Evolutionary conservation across 2,329 filamentous ascomycete species (phyloP).

Genomic region (Shiraia bambusicola): DNA sequence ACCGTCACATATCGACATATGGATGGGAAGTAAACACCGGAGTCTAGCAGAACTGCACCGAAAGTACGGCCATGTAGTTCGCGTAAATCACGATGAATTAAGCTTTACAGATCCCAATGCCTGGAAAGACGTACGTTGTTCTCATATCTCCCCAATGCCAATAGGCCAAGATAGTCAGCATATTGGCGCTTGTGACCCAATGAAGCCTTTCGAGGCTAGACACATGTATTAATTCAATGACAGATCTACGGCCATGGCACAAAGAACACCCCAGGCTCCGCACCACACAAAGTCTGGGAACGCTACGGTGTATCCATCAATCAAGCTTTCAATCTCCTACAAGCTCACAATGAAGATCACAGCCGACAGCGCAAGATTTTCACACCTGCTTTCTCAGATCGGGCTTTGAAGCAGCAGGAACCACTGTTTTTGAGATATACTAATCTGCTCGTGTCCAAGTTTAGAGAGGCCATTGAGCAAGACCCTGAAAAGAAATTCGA

Average conservation of each 20-base stretch:
- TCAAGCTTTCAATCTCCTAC: constrained; percentile 33
- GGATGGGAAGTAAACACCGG: constrained; percentile 24
- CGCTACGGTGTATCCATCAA: constrained; percentile 25
- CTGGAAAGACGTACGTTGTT: constrained; percentile 30
- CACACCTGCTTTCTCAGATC: constrained; percentile 46
- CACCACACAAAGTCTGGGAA: constrained; percentile 27
- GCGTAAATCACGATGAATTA: constrained; percentile 45
- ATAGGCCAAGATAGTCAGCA: no score
- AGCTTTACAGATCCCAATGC: constrained; percentile 43
- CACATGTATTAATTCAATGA: no score
- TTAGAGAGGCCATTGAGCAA: constrained; percentile 35
- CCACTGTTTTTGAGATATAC: constrained; percentile 46
- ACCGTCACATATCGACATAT: constrained; percentile 29
- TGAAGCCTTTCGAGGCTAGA: no score
- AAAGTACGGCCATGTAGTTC: constrained; percentile 46
- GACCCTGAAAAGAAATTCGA: constrained; percentile 37
- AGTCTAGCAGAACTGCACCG: constrained; percentile 36
- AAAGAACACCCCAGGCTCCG: constrained; percentile 16
- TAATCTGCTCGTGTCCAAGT: constrained; percentile 42
- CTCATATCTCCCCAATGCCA: neutral
- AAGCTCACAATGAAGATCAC: constrained; percentile 40
- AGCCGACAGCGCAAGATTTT: constrained; percentile 44
- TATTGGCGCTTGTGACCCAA: no score
- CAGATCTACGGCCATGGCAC: constrained; percentile 31
- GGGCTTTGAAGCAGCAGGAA: constrained; percentile 46